phyloP scores from a whole-genome alignment of 768 basidiomycete genomes.

The Aureoboletus auriporus region DNA sequence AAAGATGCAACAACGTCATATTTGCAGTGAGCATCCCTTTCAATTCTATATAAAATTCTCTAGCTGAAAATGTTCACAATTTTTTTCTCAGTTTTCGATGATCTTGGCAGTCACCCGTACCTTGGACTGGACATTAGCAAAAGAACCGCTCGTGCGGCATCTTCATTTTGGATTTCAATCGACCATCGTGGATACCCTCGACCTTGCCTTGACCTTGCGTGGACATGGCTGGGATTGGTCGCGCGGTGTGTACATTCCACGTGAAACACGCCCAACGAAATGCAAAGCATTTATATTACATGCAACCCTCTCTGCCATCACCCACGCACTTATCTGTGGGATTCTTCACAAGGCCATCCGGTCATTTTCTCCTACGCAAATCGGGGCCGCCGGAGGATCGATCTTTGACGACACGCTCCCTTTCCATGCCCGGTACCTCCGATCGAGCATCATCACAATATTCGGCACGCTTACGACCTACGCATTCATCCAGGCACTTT shows the following conservation, averaged over 20 bases:
- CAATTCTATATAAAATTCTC: too few relatives aligned
- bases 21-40: constrained; percentile 7
- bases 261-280: constrained; percentile 25
- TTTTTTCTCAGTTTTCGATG: constrained; percentile 11
- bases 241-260: constrained; percentile 19
- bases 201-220: constrained; percentile 49
- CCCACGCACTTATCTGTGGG: constrained; percentile 31
- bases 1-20: constrained; percentile 1
- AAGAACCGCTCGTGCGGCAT: not conserved
- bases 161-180: not conserved
- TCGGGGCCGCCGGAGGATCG: constrained; percentile 25
- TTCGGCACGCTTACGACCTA: constrained; percentile 43
- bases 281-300: constrained; percentile 35
- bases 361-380: constrained; percentile 37
- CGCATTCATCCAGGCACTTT: constrained; percentile 36
- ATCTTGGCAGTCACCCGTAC: not conserved
- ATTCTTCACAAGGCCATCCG: constrained; percentile 31
- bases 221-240: constrained; percentile 63
- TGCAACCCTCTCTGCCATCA: constrained; percentile 38
- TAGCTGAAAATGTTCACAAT: not conserved
- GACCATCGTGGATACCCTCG: constrained; percentile 37
- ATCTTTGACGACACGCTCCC: constrained; percentile 32
- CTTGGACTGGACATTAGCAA: not conserved
- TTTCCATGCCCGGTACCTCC: constrained; percentile 23
- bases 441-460: constrained; percentile 41